These are phyloP conservation scores for Sphaerosporella brunnea DNA, from an alignment of 495 filamentous ascomycete genomes.

Conservation along the genomic window DNA sequence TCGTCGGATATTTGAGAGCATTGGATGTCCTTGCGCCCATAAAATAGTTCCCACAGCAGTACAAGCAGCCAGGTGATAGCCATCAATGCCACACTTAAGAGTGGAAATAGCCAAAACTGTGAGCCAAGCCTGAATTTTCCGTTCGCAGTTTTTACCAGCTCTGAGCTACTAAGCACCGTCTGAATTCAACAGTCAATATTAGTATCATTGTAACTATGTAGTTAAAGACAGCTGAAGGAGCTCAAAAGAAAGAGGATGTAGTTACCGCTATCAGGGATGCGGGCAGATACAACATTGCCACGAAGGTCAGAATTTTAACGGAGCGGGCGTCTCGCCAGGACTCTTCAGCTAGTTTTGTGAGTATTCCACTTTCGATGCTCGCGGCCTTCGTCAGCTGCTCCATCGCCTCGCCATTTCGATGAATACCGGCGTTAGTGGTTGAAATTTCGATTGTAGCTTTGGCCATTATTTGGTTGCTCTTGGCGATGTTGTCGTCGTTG, in stretches of 20 bases:
- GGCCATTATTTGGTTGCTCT: not conserved
- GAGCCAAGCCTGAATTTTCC: not conserved
- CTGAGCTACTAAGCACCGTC: not conserved
- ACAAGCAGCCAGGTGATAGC: too few relatives aligned
- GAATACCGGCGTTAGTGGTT: not conserved
- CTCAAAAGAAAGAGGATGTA: not conserved
- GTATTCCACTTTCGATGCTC: not conserved
- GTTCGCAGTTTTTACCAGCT: not conserved
- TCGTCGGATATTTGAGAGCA: too few relatives aligned
- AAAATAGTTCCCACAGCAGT: too few relatives aligned
- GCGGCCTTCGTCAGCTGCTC: not conserved
- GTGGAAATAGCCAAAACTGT: not conserved
- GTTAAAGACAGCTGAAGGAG: too few relatives aligned
- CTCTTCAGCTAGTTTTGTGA: not conserved
- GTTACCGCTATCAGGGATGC: not conserved
- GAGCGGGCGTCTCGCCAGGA: not conserved
- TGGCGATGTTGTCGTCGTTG: not conserved
- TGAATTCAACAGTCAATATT: not conserved
- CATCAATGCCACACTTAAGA: not conserved
- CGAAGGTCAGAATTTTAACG: not conserved
- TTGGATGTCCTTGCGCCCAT: too few relatives aligned
- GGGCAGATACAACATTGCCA: not conserved
- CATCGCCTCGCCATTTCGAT: not conserved
- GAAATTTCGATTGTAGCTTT: not conserved
- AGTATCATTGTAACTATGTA: too few relatives aligned